Conservation (phyloP, 495 filamentous ascomycete species). For the Cenococcum geophilum region DNA sequence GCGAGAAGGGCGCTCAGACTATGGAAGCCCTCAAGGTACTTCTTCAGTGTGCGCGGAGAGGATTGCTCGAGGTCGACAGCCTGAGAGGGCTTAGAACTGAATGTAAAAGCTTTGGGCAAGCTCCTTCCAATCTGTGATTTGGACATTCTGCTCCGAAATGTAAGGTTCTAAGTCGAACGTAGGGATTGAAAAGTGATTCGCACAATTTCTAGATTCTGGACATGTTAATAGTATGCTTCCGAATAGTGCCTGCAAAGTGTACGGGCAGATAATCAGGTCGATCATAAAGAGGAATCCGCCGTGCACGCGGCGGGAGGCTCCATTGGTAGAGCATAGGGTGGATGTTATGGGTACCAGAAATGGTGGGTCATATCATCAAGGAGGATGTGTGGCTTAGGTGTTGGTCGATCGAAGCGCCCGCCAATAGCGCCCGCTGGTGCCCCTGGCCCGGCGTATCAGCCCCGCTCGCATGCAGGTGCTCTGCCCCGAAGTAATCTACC, state of each 20-base stretch:
- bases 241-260: too few species aligned
- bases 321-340: too few species aligned
- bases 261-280: too few species aligned
- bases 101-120: neutral
- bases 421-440: neutral
- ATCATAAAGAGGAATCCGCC: too few species aligned
- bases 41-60: neutral
- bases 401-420: too few species aligned
- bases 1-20: slow-evolving; percentile 11
- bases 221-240: too few species aligned
- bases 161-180: neutral
- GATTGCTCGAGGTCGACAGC: neutral
- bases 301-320: too few species aligned
- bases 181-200: neutral
- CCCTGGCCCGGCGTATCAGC: neutral
- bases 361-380: too few species aligned
- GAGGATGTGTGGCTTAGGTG: too few species aligned
- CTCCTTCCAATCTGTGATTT: neutral
- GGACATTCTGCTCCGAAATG: neutral
- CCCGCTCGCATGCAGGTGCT: neutral
- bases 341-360: too few species aligned
- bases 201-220: neutral
- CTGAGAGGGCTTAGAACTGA: neutral
- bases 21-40: slow-evolving; percentile 21
- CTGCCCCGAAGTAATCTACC: neutral